Conservation (phyloP, 2,329 filamentous ascomycete genomes). For the Pseudogymnoascus verrucosus region DNA sequence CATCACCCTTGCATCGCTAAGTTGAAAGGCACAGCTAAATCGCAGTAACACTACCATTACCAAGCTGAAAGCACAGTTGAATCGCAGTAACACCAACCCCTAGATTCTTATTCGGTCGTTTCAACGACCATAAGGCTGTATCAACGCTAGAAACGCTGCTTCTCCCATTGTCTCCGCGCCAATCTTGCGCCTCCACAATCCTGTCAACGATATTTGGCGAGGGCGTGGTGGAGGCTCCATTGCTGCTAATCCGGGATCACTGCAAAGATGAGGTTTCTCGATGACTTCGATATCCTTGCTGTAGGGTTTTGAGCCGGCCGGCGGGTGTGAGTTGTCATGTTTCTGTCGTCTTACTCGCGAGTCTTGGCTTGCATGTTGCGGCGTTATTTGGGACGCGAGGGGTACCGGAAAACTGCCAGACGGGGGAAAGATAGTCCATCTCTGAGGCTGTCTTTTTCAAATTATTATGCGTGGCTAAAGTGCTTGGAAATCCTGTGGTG, state of each 20-base stretch:
- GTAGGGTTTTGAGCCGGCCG: too few species aligned
- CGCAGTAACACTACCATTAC: too few species aligned
- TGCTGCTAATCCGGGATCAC: not conserved
- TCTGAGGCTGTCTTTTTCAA: not conserved
- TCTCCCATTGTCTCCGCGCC: not conserved
- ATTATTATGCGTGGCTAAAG: not conserved
- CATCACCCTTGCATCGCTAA: too few species aligned
- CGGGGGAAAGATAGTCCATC: not conserved
- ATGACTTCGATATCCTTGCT: not conserved
- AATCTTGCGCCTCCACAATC: not conserved
- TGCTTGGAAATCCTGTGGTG: not conserved
- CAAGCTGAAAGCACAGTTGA: not conserved
- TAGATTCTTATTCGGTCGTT: not conserved
- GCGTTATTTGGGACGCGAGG: not conserved
- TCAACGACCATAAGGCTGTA: not conserved
- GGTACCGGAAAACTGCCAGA: not conserved
- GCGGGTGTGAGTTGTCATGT: not conserved
- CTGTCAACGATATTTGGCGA: not conserved
- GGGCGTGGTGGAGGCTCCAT: not conserved
- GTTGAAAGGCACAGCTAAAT: too few species aligned
- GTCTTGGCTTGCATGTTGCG: not conserved
- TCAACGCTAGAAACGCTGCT: not conserved
- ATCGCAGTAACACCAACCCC: not conserved
- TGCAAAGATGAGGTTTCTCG: not conserved
- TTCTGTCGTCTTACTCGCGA: not conserved